Percentiles rank a stretch among this genome's conserved stretches.
phyloP scores from a whole-genome alignment of 306 rosid species.

The Albizia julibrissin region DNA sequence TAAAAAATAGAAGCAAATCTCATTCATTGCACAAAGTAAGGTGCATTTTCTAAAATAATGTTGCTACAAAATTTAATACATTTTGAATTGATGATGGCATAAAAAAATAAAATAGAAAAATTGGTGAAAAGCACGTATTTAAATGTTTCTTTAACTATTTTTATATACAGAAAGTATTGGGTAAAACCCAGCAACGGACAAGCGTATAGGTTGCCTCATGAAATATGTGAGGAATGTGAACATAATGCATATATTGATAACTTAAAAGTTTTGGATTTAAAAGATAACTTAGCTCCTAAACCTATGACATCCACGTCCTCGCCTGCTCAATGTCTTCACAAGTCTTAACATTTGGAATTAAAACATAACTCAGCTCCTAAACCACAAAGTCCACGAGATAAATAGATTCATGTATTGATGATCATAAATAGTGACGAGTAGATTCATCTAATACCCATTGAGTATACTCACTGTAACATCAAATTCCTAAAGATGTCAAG shows the following conservation, averaged over 20 bases:
- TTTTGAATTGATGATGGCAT: too few species aligned
- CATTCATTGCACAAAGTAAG: too few species aligned
- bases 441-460: neutral
- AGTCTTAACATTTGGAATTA: neutral
- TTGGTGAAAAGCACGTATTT: too few species aligned
- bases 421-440: neutral
- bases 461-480: neutral
- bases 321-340: neutral
- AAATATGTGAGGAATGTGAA: neutral
- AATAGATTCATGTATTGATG: neutral
- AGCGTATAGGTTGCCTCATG: neutral
- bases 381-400: neutral
- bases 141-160: too few species aligned
- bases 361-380: neutral
- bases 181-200: too few species aligned
- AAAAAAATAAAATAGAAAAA: too few species aligned
- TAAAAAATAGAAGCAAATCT: too few species aligned
- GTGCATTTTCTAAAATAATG: too few species aligned
- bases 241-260: neutral
- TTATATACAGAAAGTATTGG: too few species aligned
- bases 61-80: too few species aligned
- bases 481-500: conserved; percentile 3
- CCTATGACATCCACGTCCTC: neutral
- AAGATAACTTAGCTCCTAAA: too few species aligned
- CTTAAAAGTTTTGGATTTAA: too few species aligned